phyloP scores from a whole-genome alignment of 371 early-diverging fungal genomes.

The Apophysomyces sp. region DNA sequence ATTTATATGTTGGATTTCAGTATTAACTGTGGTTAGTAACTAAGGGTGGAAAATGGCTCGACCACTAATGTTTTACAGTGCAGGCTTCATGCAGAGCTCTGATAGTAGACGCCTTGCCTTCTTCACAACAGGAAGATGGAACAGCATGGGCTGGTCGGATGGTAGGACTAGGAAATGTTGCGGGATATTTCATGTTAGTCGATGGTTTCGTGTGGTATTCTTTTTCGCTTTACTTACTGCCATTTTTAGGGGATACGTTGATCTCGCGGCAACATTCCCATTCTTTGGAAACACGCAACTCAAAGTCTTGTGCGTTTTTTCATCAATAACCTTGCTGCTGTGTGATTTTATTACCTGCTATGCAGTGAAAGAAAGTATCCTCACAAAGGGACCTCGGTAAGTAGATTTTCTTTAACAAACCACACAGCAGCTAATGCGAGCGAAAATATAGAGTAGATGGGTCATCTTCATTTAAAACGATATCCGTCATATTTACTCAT shows the following conservation, averaged over 20 bases:
- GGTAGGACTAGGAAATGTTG: constrained; percentile 85
- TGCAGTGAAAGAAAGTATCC: constrained; percentile 52
- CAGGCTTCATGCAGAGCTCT: constrained; percentile 87
- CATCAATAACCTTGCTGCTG: constrained; percentile 58
- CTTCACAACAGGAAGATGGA: constrained; percentile 81
- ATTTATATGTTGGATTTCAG: constrained; percentile 92
- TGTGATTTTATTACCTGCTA: constrained; percentile 73
- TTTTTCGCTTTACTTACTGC: background rate
- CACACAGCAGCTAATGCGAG: background rate
- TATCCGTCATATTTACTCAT: constrained; percentile 32
- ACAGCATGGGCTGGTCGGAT: constrained; percentile 93
- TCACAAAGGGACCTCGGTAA: constrained; percentile 30
- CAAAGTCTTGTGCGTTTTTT: constrained; percentile 78
- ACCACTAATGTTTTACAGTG: constrained; percentile 32
- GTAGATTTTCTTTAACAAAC: background rate
- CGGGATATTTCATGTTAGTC: constrained; percentile 79
- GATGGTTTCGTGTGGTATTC: background rate
- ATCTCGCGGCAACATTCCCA: constrained; percentile 70
- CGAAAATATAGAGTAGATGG: background rate
- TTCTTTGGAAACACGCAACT: constrained; percentile 81
- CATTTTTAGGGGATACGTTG: constrained; percentile 66
- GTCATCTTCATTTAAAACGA: constrained; percentile 27
- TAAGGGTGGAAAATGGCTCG: background rate
- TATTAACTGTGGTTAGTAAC: constrained; percentile 75
- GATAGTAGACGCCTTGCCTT: constrained; percentile 82